Percentiles rank a stretch among this genome's conserved stretches.
phyloP scores from a whole-genome alignment of 371 early-diverging fungal species.

The Polyrhizophydium stewartii region DNA sequence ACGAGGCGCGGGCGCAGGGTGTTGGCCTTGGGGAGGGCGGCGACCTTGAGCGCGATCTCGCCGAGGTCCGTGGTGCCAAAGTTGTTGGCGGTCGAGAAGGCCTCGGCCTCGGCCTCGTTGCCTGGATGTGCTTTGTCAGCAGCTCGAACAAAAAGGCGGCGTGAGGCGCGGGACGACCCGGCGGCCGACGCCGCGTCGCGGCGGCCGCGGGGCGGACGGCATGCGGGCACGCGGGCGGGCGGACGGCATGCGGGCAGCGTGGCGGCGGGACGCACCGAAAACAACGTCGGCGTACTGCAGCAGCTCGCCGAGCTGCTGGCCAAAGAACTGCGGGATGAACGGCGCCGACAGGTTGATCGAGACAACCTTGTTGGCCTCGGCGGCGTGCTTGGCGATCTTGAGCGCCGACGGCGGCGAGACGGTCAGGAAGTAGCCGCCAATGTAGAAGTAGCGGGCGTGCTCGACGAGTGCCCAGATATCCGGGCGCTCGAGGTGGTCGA shows the following conservation, averaged over 20 bases:
- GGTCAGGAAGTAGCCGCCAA: conserved; percentile 90
- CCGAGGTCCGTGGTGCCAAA: conserved; percentile 59
- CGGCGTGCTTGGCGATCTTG: conserved; percentile 83
- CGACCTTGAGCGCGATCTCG: conserved; percentile 75
- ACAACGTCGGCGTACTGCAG: conserved; percentile 83
- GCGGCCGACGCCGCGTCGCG: background rate
- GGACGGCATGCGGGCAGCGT: no score
- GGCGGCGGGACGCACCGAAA: conserved; percentile 56
- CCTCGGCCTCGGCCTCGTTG: conserved; percentile 91
- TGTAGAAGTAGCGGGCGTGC: conserved; percentile 83
- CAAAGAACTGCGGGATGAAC: conserved; percentile 92
- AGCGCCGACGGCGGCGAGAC: conserved; percentile 78
- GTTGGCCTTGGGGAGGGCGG: conserved; percentile 81
- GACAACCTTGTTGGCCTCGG: conserved; percentile 70
- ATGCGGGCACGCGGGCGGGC: no score
- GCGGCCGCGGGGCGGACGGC: background rate
- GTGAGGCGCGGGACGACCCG: background rate
- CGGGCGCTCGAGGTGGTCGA: conserved; percentile 65
- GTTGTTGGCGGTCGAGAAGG: conserved; percentile 68
- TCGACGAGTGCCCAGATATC: conserved; percentile 86
- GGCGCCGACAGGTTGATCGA: conserved; percentile 93
- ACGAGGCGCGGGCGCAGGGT: conserved; percentile 71
- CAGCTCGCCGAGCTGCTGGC: conserved; percentile 67
- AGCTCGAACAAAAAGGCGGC: background rate
- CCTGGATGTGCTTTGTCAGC: conserved; percentile 9